Evolutionary conservation across 805 yeast genomes (phyloP).

Genomic region (Kregervanrija fluxuum): DNA sequence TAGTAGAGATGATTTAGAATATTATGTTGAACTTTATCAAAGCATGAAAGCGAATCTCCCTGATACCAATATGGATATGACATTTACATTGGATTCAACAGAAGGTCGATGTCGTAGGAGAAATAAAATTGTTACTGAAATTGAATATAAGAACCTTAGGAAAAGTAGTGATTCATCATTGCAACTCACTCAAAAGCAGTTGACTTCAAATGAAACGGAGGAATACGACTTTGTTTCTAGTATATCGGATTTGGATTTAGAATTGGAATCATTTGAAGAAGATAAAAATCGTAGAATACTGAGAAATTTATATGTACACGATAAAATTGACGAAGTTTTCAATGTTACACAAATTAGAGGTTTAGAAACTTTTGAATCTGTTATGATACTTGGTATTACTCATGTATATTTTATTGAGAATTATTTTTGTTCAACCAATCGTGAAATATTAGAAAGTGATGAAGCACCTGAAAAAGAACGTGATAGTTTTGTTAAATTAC

Average conservation of each 20-base stretch:
- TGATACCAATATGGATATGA: slow-evolving; percentile 12
- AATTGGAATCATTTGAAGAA: slow-evolving; percentile 26
- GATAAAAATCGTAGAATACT: slow-evolving; percentile 73
- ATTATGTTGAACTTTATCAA: slow-evolving; percentile 41
- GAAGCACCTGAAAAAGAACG: slow-evolving; percentile 58
- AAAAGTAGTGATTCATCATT: too few species aligned
- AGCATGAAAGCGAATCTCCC: slow-evolving; percentile 33
- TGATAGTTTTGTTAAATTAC: slow-evolving; percentile 62
- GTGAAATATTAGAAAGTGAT: slow-evolving; percentile 53
- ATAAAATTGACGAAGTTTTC: slow-evolving; percentile 63
- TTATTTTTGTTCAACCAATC: slow-evolving; percentile 49
- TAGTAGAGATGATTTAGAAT: slow-evolving; percentile 49
- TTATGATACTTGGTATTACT: slow-evolving; percentile 59
- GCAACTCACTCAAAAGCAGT: too few species aligned
- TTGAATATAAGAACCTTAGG: too few species aligned
- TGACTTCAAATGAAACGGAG: not conserved
- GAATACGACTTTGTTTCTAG: not conserved
- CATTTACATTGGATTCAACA: slow-evolving; percentile 54
- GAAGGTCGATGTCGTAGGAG: slow-evolving; percentile 69
- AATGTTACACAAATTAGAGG: slow-evolving; percentile 74
- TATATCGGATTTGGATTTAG: not conserved
- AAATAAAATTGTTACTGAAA: slow-evolving; percentile 37
- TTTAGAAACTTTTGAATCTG: slow-evolving; percentile 67
- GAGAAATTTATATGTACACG: slow-evolving; percentile 62
- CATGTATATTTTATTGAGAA: slow-evolving; percentile 65